phyloP scores from a whole-genome alignment of 257 asterid species.

The Thymus mandschuricus region DNA sequence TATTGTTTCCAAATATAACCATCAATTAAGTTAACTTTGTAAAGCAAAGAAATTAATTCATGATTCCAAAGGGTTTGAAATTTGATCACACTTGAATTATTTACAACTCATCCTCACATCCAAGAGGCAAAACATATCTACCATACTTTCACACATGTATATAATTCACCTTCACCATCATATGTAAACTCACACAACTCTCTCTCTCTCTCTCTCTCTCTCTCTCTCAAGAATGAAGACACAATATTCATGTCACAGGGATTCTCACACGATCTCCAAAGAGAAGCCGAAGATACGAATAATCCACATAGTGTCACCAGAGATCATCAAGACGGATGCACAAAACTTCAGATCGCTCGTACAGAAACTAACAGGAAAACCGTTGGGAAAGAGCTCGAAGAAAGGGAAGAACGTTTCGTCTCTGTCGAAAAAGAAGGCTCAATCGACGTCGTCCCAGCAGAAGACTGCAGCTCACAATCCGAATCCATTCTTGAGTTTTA shows the following conservation, averaged over 20 bases:
- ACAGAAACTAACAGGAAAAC: slow-evolving; percentile 71
- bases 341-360: slow-evolving; percentile 62
- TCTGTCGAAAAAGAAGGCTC: slow-evolving; percentile 24
- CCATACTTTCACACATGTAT: slow-evolving; percentile 29
- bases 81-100: not conserved
- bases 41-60: not conserved
- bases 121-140: slow-evolving; percentile 45
- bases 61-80: not conserved
- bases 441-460: not conserved
- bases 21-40: not conserved
- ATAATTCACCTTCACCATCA: slow-evolving; percentile 28
- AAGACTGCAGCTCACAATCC: slow-evolving; percentile 7
- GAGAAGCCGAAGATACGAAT: slow-evolving; percentile 71
- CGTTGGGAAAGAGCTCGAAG: slow-evolving; percentile 22
- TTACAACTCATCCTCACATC: slow-evolving; percentile 41
- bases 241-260: slow-evolving; percentile 30
- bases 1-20: not conserved
- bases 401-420: slow-evolving; percentile 25
- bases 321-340: slow-evolving; percentile 68
- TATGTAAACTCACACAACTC: not conserved
- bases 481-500: slow-evolving; percentile 46
- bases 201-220: not conserved
- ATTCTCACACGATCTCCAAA: slow-evolving; percentile 51
- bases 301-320: slow-evolving; percentile 72
- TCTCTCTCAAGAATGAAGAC: slow-evolving; percentile 40